Percentiles rank a stretch among this genome's conserved stretches.
Evolutionary conservation across 768 basidiomycete species (phyloP).

Genomic region (Calocybe indica): DNA sequence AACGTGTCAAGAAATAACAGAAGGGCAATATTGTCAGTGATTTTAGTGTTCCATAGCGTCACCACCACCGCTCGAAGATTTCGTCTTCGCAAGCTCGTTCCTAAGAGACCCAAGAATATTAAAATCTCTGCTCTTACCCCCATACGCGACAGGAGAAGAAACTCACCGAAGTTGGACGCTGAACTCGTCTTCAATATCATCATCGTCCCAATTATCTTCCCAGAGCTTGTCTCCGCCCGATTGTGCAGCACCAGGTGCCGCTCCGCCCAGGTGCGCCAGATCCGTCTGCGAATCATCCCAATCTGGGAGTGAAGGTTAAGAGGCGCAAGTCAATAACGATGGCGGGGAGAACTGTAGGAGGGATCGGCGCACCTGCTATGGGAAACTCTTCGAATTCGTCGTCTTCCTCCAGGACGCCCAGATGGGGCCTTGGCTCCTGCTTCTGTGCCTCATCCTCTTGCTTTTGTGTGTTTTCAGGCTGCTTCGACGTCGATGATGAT

Average conservation of each 20-base stretch:
- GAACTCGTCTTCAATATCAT: constrained; percentile 97
- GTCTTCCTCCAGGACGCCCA: constrained; percentile 93
- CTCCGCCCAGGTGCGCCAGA: constrained; percentile 69
- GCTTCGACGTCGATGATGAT: constrained; percentile 44
- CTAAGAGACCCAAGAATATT: constrained; percentile 23
- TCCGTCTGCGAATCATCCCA: constrained; percentile 87
- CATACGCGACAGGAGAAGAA: neutral
- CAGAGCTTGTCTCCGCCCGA: constrained; percentile 88
- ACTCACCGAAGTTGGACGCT: constrained; percentile 89
- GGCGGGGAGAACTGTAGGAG: neutral
- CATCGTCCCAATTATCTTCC: constrained; percentile 99
- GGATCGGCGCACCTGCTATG: constrained; percentile 57
- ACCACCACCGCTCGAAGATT: constrained; percentile 21
- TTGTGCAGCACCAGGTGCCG: constrained; percentile 68
- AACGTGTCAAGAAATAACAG: no score
- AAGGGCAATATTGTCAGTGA: no score
- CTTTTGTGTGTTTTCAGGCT: constrained; percentile 29
- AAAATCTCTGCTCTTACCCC: neutral
- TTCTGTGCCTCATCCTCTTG: constrained; percentile 35
- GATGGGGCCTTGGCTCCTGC: constrained; percentile 47
- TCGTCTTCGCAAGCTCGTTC: constrained; percentile 61
- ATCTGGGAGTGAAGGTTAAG: constrained; percentile 36
- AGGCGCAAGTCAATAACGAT: neutral
- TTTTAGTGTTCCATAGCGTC: constrained; percentile 51
- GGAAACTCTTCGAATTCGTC: constrained; percentile 96